Conservation (phyloP, 1,284 basidiomycete species). For the Hemileia vastatrix region DNA sequence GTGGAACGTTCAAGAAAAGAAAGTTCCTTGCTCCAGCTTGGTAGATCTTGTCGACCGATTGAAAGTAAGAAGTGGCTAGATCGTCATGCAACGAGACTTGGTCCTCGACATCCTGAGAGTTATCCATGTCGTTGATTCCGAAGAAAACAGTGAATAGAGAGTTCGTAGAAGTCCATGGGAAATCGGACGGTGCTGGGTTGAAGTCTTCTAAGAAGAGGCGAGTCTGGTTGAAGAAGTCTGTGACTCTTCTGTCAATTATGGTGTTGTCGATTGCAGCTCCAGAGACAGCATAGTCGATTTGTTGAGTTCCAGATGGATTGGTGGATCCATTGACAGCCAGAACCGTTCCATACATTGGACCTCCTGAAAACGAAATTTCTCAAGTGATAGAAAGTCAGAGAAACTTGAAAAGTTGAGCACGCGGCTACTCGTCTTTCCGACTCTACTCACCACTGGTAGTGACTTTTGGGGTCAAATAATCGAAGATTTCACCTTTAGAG, state of each 20-base stretch:
- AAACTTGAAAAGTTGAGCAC: background rate
- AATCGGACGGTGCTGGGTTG: constrained; percentile 51
- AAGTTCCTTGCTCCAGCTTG: constrained; percentile 54
- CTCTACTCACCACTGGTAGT: background rate
- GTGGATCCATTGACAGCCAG: background rate
- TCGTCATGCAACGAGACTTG: constrained; percentile 51
- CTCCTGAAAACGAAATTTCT: background rate
- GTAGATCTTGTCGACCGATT: constrained; percentile 55
- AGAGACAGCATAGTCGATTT: background rate
- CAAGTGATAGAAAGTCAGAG: background rate
- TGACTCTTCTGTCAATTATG: background rate
- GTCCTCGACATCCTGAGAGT: constrained; percentile 22
- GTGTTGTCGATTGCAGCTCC: background rate
- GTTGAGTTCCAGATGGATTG: background rate
- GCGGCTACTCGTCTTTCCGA: no score
- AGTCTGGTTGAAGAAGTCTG: no score
- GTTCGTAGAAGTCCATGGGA: constrained; percentile 53
- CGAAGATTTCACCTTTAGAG: no score
- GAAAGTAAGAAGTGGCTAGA: constrained; percentile 54
- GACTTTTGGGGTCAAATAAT: background rate
- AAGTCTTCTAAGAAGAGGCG: constrained; percentile 53
- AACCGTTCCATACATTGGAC: background rate
- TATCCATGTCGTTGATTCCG: constrained; percentile 48
- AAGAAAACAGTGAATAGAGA: constrained; percentile 58
- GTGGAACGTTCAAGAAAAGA: constrained; percentile 59